These are phyloP conservation scores for Apiospora aurea DNA, from an alignment of 2,329 filamentous ascomycete species.

Conservation along the genomic window DNA sequence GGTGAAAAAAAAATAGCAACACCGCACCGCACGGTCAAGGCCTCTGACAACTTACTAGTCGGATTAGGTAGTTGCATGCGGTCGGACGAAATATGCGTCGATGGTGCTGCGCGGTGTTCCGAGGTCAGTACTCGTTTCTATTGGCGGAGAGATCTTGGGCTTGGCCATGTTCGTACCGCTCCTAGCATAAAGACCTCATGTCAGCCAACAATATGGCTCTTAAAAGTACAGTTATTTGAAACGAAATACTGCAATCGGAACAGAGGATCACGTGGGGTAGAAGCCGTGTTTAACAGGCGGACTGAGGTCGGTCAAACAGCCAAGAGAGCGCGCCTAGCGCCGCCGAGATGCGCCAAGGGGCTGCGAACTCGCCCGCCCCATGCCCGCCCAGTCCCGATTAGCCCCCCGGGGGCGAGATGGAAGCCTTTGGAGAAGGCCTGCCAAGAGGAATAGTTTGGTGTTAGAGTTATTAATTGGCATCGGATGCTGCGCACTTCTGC, in stretches of 20 bases:
- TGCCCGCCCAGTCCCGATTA: conserved; percentile 1
- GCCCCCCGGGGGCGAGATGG: neutral
- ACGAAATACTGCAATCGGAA: neutral
- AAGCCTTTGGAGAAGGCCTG: neutral
- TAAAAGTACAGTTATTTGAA: neutral
- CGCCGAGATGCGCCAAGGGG: conserved; percentile 13
- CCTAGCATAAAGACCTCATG: neutral
- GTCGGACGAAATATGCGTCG: neutral
- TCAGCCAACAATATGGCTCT: neutral
- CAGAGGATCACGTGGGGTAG: neutral
- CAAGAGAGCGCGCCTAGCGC: neutral
- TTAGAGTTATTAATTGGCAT: neutral
- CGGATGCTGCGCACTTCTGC: neutral
- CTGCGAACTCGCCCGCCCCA: neutral
- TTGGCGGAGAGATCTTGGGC: neutral
- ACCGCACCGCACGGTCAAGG: neutral
- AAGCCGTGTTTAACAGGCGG: neutral
- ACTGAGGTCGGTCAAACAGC: neutral
- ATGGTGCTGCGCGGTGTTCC: neutral
- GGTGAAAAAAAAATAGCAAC: neutral
- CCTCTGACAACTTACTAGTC: neutral
- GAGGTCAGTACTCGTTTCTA: neutral
- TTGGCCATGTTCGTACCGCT: neutral
- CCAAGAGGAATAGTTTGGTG: neutral
- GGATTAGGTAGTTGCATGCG: neutral